phyloP scores from a whole-genome alignment of 805 yeast species.

The Peterozyma xylosa region DNA sequence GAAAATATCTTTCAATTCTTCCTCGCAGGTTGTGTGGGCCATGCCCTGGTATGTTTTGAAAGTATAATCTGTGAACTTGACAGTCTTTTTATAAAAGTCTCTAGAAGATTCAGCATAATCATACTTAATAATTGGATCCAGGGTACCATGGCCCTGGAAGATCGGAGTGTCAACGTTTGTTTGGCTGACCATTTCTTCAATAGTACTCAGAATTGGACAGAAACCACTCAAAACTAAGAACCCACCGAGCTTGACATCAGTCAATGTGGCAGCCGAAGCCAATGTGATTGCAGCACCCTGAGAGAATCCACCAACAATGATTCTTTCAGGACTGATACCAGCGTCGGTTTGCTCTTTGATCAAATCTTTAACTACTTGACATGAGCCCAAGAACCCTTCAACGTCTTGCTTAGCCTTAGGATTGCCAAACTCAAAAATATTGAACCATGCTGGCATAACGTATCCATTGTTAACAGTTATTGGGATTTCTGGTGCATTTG shows the following conservation, averaged over 20 bases:
- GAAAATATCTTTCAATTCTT: constrained; percentile 54
- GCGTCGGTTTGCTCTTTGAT: constrained; percentile 45
- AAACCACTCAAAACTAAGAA: constrained; percentile 75
- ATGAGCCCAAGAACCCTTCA: constrained; percentile 44
- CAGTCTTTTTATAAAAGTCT: constrained; percentile 33
- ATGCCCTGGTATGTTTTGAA: constrained; percentile 56
- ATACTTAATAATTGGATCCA: constrained; percentile 56
- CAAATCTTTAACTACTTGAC: constrained; percentile 34
- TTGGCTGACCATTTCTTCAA: constrained; percentile 17
- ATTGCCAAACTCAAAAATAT: constrained; percentile 50
- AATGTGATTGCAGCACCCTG: constrained; percentile 86
- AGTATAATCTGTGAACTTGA: constrained; percentile 39
- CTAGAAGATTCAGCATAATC: constrained; percentile 30
- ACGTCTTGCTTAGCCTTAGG: constrained; percentile 39
- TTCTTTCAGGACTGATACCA: constrained; percentile 54
- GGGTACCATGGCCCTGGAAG: constrained; percentile 84
- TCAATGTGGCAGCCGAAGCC: constrained; percentile 43
- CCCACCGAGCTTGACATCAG: constrained; percentile 66
- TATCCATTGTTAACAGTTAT: constrained; percentile 62
- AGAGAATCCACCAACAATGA: constrained; percentile 91
- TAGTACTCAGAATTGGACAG: constrained; percentile 29
- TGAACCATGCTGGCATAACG: constrained; percentile 83
- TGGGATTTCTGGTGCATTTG: constrained; percentile 76
- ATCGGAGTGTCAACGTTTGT: constrained; percentile 61
- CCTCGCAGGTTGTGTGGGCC: constrained; percentile 60